phyloP scores from a whole-genome alignment of 2,329 filamentous ascomycete genomes.

The Dryadomyces quercivorus region DNA sequence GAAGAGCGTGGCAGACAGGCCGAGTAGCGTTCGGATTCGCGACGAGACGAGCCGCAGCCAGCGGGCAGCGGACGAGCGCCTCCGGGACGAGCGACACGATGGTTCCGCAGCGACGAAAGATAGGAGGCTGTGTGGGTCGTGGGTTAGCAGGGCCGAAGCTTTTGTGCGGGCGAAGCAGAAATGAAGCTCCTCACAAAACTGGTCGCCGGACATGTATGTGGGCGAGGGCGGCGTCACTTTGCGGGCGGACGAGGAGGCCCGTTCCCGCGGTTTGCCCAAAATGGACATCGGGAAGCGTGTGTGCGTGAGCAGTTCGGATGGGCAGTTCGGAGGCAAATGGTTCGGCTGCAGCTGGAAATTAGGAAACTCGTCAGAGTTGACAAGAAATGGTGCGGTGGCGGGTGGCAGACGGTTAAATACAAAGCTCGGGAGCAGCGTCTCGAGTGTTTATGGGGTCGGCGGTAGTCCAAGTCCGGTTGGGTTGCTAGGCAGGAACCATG shows the following conservation, averaged over 20 bases:
- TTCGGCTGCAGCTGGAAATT: no score
- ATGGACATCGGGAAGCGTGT: slow-evolving; percentile 17
- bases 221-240: slow-evolving; percentile 50
- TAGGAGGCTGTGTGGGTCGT: slow-evolving; percentile 46
- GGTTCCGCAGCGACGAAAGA: slow-evolving; percentile 57
- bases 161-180: neutral
- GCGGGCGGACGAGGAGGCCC: slow-evolving; percentile 22
- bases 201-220: slow-evolving; percentile 53
- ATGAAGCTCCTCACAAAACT: slow-evolving; percentile 43
- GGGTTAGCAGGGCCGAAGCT: neutral
- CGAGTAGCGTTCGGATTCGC: neutral
- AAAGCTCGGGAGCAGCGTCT: neutral
- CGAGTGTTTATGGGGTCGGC: neutral
- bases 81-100: slow-evolving; percentile 53
- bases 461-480: neutral
- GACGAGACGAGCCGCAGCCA: slow-evolving; percentile 13
- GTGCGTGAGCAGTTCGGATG: neutral
- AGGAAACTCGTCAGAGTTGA: neutral
- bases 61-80: slow-evolving; percentile 54
- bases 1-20: neutral
- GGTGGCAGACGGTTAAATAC: neutral
- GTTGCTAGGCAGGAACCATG: neutral
- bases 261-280: slow-evolving; percentile 21
- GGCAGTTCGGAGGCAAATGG: neutral
- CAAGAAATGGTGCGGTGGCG: neutral